Evolutionary conservation across 306 rosid genomes (phyloP).

Genomic region (Benincasa hispida): DNA sequence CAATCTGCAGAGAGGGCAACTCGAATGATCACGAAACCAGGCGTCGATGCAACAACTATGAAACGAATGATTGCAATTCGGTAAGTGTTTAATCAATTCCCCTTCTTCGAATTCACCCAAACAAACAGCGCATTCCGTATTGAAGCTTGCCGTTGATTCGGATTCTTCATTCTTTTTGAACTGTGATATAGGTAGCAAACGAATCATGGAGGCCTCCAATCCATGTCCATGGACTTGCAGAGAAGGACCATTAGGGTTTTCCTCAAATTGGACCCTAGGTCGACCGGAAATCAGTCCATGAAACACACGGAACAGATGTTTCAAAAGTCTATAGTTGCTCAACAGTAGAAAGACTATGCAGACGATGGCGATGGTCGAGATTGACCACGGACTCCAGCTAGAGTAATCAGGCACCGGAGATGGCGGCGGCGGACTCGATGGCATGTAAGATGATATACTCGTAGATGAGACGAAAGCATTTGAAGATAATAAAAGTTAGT

Average conservation of each 20-base stretch:
- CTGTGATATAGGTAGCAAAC: constrained; percentile 23
- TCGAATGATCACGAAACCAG: constrained; percentile 36
- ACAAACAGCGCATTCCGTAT: constrained; percentile 38
- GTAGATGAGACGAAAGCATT: not conserved
- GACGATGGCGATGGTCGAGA: not conserved
- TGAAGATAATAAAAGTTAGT: not conserved
- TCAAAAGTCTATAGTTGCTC: constrained; percentile 2
- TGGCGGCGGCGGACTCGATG: not conserved
- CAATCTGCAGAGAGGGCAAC: constrained; percentile 48
- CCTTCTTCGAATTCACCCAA: constrained; percentile 51
- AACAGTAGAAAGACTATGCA: constrained; percentile 9
- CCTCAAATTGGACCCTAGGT: constrained; percentile 7
- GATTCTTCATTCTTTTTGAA: constrained; percentile 26
- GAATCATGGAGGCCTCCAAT: constrained; percentile 10
- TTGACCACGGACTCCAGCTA: not conserved
- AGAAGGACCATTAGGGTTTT: constrained; percentile 14
- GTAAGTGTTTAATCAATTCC: constrained; percentile 32
- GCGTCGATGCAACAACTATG: constrained; percentile 42
- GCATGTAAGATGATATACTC: constrained; percentile 4
- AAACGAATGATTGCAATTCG: constrained; percentile 30
- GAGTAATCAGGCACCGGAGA: not conserved
- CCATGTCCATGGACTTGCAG: constrained; percentile 25
- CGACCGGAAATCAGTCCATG: not conserved
- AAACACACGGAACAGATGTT: not conserved
- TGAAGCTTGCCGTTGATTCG: constrained; percentile 4